Evolutionary conservation across 148 eudicot genomes (phyloP).

Genomic region (Amaranthus hypochondriacus): DNA sequence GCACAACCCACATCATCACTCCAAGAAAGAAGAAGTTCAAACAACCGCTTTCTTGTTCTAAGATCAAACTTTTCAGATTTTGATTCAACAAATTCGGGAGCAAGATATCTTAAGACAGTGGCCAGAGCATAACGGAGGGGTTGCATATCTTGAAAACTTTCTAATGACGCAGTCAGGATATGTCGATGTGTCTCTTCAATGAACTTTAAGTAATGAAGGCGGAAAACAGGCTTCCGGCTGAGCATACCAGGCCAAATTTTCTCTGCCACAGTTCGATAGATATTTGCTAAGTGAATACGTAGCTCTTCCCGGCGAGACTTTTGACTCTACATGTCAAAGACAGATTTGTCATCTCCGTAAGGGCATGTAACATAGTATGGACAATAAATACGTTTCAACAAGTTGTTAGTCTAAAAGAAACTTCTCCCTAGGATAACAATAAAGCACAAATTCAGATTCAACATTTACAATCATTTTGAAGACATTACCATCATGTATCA

Average conservation of each 20-base stretch:
- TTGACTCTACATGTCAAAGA: conserved; percentile 56
- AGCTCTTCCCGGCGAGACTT: conserved; percentile 98
- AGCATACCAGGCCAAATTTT: conserved; percentile 98
- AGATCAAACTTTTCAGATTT: conserved; percentile 93
- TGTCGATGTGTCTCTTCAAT: conserved; percentile 89
- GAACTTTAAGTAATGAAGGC: conserved; percentile 86
- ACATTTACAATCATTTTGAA: not conserved
- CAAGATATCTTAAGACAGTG: conserved; percentile 85
- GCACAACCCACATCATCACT: conserved; percentile 76
- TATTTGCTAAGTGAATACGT: conserved; percentile 78
- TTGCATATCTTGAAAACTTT: conserved; percentile 87
- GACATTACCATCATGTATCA: not conserved
- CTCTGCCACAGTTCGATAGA: conserved; percentile 87
- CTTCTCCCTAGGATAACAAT: not conserved
- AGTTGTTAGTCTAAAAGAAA: too few species aligned
- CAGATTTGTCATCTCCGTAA: conserved; percentile 7
- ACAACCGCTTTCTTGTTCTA: conserved; percentile 79
- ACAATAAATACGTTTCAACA: not conserved
- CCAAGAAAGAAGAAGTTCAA: conserved; percentile 95
- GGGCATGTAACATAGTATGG: not conserved
- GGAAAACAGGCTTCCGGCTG: conserved; percentile 83
- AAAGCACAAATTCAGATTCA: not conserved
- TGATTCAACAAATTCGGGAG: conserved; percentile 96
- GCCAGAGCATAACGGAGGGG: conserved; percentile 94
- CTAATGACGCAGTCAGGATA: conserved; percentile 54